Evolutionary conservation across 306 rosid species (phyloP).

Genomic region (Alnus rubra): DNA sequence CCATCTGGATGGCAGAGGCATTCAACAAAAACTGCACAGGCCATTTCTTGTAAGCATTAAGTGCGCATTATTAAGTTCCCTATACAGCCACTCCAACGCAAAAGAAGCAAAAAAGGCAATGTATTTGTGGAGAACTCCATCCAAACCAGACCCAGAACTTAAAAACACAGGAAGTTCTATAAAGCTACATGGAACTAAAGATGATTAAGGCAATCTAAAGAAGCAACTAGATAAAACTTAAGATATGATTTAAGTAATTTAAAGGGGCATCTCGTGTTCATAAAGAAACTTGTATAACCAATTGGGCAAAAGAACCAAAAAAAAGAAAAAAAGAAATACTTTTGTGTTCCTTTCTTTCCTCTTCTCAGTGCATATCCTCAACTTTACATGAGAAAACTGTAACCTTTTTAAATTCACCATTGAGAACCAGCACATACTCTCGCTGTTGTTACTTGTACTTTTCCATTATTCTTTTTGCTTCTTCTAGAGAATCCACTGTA

Average conservation of each 20-base stretch:
- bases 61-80: background rate
- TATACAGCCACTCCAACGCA: background rate
- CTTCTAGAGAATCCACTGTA: conserved; percentile 77
- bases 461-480: conserved; percentile 91
- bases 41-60: too few species aligned
- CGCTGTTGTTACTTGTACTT: conserved; percentile 68
- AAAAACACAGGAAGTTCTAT: background rate
- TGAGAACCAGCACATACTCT: conserved; percentile 31
- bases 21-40: background rate
- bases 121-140: too few species aligned
- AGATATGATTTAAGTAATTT: background rate
- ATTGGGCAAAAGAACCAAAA: background rate
- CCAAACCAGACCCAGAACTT: background rate
- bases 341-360: background rate
- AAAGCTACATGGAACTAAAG: background rate
- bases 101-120: background rate
- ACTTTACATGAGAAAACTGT: conserved; percentile 25
- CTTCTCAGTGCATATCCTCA: conserved; percentile 15
- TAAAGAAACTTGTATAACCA: background rate
- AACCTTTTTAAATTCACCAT: conserved; percentile 23
- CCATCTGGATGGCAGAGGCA: background rate
- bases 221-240: background rate
- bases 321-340: background rate
- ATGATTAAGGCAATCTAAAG: background rate
- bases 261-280: background rate